Evolutionary conservation across 768 basidiomycete species (phyloP).

Genomic region (Russula ochroleuca): DNA sequence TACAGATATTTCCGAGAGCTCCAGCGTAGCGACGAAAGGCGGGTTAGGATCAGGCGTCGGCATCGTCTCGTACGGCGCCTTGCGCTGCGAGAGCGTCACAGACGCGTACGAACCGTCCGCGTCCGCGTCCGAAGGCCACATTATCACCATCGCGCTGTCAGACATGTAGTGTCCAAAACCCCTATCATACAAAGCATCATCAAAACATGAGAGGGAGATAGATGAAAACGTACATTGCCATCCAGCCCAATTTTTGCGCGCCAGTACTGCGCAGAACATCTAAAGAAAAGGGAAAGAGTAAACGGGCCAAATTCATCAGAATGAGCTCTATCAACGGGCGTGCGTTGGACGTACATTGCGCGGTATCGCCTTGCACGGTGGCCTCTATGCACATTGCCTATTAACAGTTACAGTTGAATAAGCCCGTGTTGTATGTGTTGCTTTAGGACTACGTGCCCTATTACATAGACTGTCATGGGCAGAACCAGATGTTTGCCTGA

Average conservation of each 20-base stretch:
- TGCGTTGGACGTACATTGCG: conserved; percentile 19
- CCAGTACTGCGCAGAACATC: conserved; percentile 28
- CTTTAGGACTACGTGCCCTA: background rate
- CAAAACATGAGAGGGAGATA: too few species aligned
- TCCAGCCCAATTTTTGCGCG: conserved; percentile 28
- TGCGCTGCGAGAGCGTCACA: conserved; percentile 63
- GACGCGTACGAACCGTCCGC: conserved; percentile 40
- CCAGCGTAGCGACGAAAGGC: conserved; percentile 46
- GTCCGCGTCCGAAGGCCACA: conserved; percentile 51
- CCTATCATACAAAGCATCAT: conserved; percentile 34
- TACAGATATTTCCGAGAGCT: conserved; percentile 35
- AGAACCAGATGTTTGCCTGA: background rate
- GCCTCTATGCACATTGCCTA: conserved; percentile 23
- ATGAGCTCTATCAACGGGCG: too few species aligned
- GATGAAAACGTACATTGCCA: conserved; percentile 28
- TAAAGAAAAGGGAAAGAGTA: background rate
- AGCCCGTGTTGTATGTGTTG: background rate
- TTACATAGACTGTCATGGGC: conserved; percentile 16
- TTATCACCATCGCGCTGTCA: conserved; percentile 62
- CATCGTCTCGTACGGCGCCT: conserved; percentile 48
- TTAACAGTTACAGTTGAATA: background rate
- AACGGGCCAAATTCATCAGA: background rate
- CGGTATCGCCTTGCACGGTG: conserved; percentile 16
- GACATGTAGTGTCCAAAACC: conserved; percentile 57
- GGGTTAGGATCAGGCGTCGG: conserved; percentile 54